Conservation (phyloP, 306 rosid genomes). For the Abrus pulchellus region DNA sequence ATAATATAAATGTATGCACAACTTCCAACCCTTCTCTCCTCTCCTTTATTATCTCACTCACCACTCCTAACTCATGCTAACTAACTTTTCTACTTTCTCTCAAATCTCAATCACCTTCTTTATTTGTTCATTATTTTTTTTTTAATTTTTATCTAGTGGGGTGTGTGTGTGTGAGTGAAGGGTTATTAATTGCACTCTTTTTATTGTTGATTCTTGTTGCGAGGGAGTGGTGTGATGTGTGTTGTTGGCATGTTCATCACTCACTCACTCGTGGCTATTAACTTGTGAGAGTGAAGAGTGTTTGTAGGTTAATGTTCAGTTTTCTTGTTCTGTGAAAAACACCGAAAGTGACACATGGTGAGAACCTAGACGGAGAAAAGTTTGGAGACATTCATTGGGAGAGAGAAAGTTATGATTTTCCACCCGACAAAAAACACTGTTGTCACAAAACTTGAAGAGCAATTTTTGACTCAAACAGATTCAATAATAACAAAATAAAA, state of each 20-base stretch:
- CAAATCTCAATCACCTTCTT: neutral
- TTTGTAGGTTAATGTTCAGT: slow-evolving; percentile 51
- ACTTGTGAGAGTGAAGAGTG: slow-evolving; percentile 12
- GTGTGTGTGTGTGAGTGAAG: neutral
- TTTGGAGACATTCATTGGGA: slow-evolving; percentile 35
- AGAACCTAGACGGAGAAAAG: slow-evolving; percentile 48
- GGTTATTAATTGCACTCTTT: slow-evolving; percentile 23
- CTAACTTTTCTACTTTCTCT: slow-evolving; percentile 42
- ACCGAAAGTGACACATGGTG: slow-evolving; percentile 67
- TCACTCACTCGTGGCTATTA: neutral
- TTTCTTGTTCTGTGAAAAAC: slow-evolving; percentile 62
- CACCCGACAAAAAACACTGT: slow-evolving; percentile 86
- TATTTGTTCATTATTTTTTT: neutral
- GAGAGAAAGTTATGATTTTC: slow-evolving; percentile 53
- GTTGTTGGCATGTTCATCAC: slow-evolving; percentile 35
- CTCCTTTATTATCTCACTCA: slow-evolving; percentile 55
- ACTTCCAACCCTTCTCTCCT: slow-evolving; percentile 47
- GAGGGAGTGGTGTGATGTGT: slow-evolving; percentile 4
- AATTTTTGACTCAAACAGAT: slow-evolving; percentile 59
- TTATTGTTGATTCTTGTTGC: slow-evolving; percentile 20
- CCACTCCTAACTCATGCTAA: slow-evolving; percentile 35
- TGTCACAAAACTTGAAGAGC: slow-evolving; percentile 64
- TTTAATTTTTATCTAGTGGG: neutral
- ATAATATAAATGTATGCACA: slow-evolving; percentile 47
- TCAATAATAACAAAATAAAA: slow-evolving; percentile 41